A percentile compares a stretch with the other conserved stretches of the same genome.
Conservation (phyloP, 352 stramenopile genomes). For the Blastocystis sp. region DNA sequence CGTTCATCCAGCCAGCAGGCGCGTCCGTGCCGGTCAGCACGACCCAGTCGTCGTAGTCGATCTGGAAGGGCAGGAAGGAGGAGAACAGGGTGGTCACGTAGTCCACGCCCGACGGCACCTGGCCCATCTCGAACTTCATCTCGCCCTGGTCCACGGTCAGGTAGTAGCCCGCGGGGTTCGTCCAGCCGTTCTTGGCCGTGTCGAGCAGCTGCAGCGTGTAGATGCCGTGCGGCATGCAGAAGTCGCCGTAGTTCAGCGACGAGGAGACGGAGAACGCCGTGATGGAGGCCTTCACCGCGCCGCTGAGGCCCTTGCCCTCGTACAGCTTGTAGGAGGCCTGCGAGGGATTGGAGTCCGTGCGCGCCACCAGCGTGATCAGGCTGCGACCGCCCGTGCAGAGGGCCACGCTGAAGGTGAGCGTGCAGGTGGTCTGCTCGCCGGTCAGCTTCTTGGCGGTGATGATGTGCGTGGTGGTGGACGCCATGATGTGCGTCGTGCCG, state of each 20-base stretch:
- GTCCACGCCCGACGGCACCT: not conserved
- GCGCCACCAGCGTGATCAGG: conserved; percentile 8
- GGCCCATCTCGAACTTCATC: not conserved
- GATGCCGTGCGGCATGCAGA: not conserved
- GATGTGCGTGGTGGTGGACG: not conserved
- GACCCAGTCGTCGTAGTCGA: conserved; percentile 22
- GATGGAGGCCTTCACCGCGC: not conserved
- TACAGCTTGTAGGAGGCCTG: conserved; percentile 52
- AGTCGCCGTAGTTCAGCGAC: not conserved
- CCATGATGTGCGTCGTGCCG: not conserved
- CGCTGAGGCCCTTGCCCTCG: not conserved
- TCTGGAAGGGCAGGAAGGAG: conserved; percentile 9
- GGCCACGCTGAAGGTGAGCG: not conserved
- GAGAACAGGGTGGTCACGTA: conserved; percentile 1
- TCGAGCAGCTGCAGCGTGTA: conserved; percentile 12
- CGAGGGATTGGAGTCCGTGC: not conserved
- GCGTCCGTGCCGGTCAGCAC: not conserved
- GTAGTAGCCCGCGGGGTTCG: not conserved
- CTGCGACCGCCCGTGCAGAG: not conserved
- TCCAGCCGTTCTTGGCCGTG: not conserved
- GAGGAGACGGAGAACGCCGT: not conserved
- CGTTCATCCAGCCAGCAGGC: conserved; percentile 4
- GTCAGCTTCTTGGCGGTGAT: conserved; percentile 56
- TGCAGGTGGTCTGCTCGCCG: not conserved
- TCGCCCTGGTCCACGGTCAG: not conserved